Evolutionary conservation across 805 yeast genomes (phyloP).

Genomic region (Torulaspora maleeae): DNA sequence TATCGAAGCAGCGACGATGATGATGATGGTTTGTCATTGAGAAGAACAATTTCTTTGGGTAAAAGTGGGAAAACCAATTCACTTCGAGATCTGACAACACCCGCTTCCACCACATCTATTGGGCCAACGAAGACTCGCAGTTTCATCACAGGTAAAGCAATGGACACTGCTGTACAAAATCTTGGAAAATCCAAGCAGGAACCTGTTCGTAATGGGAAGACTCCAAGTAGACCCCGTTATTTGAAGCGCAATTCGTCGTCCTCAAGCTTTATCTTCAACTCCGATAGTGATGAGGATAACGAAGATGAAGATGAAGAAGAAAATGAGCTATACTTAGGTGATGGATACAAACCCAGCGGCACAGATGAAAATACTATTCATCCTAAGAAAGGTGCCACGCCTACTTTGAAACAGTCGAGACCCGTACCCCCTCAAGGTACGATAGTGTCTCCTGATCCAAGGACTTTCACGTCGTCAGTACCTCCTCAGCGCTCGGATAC

Average conservation of each 20-base stretch:
- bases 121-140: constrained; percentile 22
- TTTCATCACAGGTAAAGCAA: constrained; percentile 32
- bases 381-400: background rate
- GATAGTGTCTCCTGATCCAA: constrained; percentile 8
- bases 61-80: constrained; percentile 23
- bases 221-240: constrained; percentile 9
- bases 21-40: constrained; percentile 18
- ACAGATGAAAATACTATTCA: background rate
- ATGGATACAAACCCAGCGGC: background rate
- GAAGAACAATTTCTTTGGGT: constrained; percentile 32
- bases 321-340: no score
- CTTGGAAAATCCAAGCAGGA: constrained; percentile 1
- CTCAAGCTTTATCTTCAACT: constrained; percentile 29
- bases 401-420: constrained; percentile 3
- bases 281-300: constrained; percentile 31
- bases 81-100: constrained; percentile 22
- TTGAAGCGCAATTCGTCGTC: constrained; percentile 19
- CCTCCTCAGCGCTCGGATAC: constrained; percentile 9
- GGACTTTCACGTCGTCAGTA: constrained; percentile 6
- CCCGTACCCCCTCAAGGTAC: constrained; percentile 11
- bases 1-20: constrained; percentile 21
- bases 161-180: constrained; percentile 6
- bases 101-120: constrained; percentile 11
- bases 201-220: constrained; percentile 3
- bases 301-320: constrained; percentile 12